Conservation (phyloP, 345 rosid genomes). For the Dovyalis caffra region DNA sequence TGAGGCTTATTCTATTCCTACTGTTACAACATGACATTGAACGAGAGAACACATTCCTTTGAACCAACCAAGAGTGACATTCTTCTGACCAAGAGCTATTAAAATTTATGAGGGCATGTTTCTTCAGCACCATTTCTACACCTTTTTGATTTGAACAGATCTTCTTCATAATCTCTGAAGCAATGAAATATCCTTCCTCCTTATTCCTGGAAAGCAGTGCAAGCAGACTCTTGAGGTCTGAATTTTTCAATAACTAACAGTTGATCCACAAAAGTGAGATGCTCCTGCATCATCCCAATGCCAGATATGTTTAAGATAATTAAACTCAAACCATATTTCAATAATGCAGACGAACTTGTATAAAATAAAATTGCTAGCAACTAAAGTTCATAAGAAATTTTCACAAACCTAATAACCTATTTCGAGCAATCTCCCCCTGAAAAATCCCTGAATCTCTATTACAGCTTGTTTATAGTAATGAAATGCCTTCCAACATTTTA, state of each 20-base stretch:
- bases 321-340: conserved; percentile 1
- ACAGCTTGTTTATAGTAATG: conserved; percentile 49
- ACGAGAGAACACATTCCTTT: background rate
- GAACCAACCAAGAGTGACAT: conserved; percentile 5
- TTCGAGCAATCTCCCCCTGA: conserved; percentile 53
- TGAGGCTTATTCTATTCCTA: conserved; percentile 9
- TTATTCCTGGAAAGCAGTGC: conserved; percentile 63
- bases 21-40: conserved; percentile 7
- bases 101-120: conserved; percentile 56
- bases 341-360: background rate
- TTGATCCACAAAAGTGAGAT: conserved; percentile 28
- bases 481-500: conserved; percentile 35
- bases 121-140: conserved; percentile 45
- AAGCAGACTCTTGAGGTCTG: conserved; percentile 20
- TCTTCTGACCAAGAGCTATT: background rate
- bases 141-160: conserved; percentile 56
- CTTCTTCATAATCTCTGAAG: conserved; percentile 64
- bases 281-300: conserved; percentile 40
- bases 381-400: conserved; percentile 6
- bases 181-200: conserved; percentile 81
- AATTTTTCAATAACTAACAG: conserved; percentile 7
- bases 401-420: conserved; percentile 53
- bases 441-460: conserved; percentile 50
- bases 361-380: conserved; percentile 7
- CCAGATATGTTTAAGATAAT: conserved; percentile 12